phyloP scores from a whole-genome alignment of 2,329 filamentous ascomycete genomes.

The Apiospora phragmitis region DNA sequence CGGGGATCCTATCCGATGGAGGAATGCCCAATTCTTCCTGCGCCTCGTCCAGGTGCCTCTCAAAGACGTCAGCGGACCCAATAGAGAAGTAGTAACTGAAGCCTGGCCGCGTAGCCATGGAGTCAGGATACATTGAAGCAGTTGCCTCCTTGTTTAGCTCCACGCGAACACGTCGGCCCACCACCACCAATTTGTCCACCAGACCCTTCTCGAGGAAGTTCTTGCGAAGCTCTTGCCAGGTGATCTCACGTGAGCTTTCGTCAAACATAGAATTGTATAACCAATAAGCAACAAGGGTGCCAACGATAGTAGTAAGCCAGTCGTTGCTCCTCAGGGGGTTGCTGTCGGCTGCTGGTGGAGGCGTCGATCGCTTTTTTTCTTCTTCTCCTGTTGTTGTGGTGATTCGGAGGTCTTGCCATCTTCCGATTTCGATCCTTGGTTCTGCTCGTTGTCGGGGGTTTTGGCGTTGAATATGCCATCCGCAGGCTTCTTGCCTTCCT shows the following conservation, averaged over 20 bases:
- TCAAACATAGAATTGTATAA: slow-evolving; percentile 44
- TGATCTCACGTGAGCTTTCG: slow-evolving; percentile 71
- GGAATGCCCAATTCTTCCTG: slow-evolving; percentile 88
- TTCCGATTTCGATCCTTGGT: not conserved
- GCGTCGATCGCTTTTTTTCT: slow-evolving; percentile 1
- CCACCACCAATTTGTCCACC: slow-evolving; percentile 87
- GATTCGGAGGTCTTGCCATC: not conserved
- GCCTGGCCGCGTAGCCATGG: slow-evolving; percentile 64
- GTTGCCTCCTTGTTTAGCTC: slow-evolving; percentile 76
- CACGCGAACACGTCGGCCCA: slow-evolving; percentile 76
- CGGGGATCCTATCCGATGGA: slow-evolving; percentile 83
- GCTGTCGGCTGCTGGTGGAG: slow-evolving; percentile 15
- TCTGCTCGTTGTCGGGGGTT: not conserved
- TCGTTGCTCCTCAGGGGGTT: slow-evolving; percentile 26
- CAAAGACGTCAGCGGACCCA: slow-evolving; percentile 90
- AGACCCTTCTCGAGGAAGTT: slow-evolving; percentile 96
- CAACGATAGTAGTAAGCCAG: slow-evolving; percentile 54
- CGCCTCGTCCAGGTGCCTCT: slow-evolving; percentile 82
- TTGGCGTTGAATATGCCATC: slow-evolving; percentile 3
- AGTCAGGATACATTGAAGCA: slow-evolving; percentile 73
- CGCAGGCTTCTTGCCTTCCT: not conserved
- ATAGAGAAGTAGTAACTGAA: slow-evolving; percentile 95
- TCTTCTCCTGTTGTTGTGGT: not conserved
- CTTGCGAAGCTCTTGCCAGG: slow-evolving; percentile 93
- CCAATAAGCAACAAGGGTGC: slow-evolving; percentile 42